A percentile compares a stretch with the other conserved stretches of the same genome.
Evolutionary conservation across 2,329 filamentous ascomycete genomes (phyloP).

Genomic region (Cytospora piceicola): DNA sequence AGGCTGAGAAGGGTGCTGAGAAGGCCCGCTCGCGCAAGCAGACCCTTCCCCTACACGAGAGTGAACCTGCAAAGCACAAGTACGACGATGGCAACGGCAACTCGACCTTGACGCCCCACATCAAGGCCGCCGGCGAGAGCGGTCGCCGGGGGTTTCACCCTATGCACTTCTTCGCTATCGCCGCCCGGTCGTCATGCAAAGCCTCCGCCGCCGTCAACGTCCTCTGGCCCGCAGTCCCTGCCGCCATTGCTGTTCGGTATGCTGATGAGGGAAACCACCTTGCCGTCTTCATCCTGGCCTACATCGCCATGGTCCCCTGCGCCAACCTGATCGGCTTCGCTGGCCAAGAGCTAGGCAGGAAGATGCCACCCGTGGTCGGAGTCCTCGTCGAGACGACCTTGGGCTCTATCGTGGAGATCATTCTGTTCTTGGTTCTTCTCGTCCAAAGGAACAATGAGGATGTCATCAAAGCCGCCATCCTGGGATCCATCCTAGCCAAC

Average conservation of each 20-base stretch:
- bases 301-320: slow-evolving; percentile 77
- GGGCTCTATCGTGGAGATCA: slow-evolving; percentile 78
- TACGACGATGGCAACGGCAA: slow-evolving; percentile 30
- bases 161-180: slow-evolving; percentile 64
- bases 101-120: slow-evolving; percentile 33
- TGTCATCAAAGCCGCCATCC: slow-evolving; percentile 82
- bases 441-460: slow-evolving; percentile 53
- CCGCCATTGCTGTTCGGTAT: slow-evolving; percentile 66
- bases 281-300: slow-evolving; percentile 70
- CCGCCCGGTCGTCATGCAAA: slow-evolving; percentile 65
- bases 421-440: slow-evolving; percentile 80
- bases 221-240: slow-evolving; percentile 76
- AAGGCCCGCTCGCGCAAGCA: slow-evolving; percentile 33
- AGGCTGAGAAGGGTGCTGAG: slow-evolving; percentile 28
- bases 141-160: slow-evolving; percentile 69
- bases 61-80: slow-evolving; percentile 32
- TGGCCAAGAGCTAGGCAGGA: slow-evolving; percentile 71
- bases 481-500: slow-evolving; percentile 82
- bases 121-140: slow-evolving; percentile 62
- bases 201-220: slow-evolving; percentile 69
- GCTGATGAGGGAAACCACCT: slow-evolving; percentile 51
- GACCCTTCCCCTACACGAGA: slow-evolving; percentile 36
- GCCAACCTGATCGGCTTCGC: slow-evolving; percentile 78
- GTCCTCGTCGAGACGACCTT: slow-evolving; percentile 66
- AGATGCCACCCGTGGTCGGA: slow-evolving; percentile 74